phyloP scores from a whole-genome alignment of 108 stramenopile genomes.

The Nitzschia putrida region DNA sequence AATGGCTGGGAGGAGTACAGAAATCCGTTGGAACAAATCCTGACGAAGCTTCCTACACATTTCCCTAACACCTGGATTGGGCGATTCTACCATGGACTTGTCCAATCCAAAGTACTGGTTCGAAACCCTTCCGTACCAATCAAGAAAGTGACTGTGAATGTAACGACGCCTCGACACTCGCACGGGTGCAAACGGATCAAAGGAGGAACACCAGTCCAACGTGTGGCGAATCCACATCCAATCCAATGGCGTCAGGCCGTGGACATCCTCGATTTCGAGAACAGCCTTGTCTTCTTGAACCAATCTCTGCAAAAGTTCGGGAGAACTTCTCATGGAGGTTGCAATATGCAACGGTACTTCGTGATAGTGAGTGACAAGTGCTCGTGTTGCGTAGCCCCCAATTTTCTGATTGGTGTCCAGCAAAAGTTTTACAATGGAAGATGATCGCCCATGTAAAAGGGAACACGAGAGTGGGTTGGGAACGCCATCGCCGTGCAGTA shows the following conservation, averaged over 20 bases:
- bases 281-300: constrained; percentile 12
- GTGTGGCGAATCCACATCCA: constrained; percentile 41
- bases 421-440: constrained; percentile 5
- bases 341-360: constrained; percentile 36
- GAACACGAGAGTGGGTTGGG: constrained; percentile 30
- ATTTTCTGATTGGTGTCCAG: constrained; percentile 23
- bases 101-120: constrained; percentile 23
- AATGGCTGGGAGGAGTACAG: constrained; percentile 10
- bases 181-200: constrained; percentile 17
- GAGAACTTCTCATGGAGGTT: constrained; percentile 13
- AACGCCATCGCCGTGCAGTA: constrained; percentile 19
- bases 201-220: constrained; percentile 26
- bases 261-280: constrained; percentile 4
- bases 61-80: constrained; percentile 2
- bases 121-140: constrained; percentile 18
- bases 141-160: constrained; percentile 17
- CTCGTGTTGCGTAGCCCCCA: constrained; percentile 9
- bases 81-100: constrained; percentile 8
- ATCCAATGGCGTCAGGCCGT: constrained; percentile 29
- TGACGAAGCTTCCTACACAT: neutral
- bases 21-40: constrained; percentile 10
- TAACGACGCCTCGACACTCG: constrained; percentile 22
- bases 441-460: constrained; percentile 29
- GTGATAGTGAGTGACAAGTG: constrained; percentile 17
- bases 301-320: constrained; percentile 3